Conservation (phyloP, 2,329 filamentous ascomycete genomes). For the Leptographium wingfieldii region DNA sequence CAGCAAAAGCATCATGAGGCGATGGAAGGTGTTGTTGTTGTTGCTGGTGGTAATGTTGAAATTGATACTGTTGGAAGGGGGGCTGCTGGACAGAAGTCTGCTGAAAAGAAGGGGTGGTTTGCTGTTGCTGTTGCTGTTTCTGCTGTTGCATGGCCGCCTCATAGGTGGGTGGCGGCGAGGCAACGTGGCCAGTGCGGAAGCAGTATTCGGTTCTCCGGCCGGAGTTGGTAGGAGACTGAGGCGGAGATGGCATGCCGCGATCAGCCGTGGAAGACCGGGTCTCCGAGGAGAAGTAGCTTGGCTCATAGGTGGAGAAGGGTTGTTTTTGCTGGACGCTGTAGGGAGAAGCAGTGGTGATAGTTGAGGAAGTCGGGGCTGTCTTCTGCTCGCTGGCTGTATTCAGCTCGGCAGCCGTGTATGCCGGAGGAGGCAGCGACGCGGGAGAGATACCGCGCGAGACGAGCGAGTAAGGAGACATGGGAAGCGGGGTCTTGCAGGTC, state of each 20-base stretch:
- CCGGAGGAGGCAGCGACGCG: conserved; percentile 5
- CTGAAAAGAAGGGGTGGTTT: neutral
- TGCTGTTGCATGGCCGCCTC: neutral
- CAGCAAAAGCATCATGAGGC: neutral
- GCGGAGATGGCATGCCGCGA: conserved; percentile 9
- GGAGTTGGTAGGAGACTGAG: conserved; percentile 9
- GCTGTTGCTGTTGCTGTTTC: neutral
- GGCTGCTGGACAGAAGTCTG: neutral
- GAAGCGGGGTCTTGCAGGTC: neutral
- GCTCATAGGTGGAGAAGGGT: conserved; percentile 5
- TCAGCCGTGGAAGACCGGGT: neutral
- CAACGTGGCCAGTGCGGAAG: neutral
- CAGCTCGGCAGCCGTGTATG: conserved; percentile 1
- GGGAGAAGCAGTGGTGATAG: neutral
- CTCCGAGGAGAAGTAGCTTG: conserved; percentile 8
- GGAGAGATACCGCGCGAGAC: neutral
- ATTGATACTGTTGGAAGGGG: neutral
- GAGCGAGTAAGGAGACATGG: neutral
- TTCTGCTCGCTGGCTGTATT: neutral
- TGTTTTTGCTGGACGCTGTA: neutral
- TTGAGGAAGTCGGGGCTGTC: neutral
- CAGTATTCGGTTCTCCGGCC: neutral
- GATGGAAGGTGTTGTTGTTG: neutral
- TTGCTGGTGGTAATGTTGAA: neutral
- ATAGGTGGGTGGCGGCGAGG: neutral